Percentiles rank a stretch among this genome's conserved stretches.
These are phyloP conservation scores for Leccinum rimulosum DNA, from an alignment of 768 basidiomycete species.

Conservation along the genomic window DNA sequence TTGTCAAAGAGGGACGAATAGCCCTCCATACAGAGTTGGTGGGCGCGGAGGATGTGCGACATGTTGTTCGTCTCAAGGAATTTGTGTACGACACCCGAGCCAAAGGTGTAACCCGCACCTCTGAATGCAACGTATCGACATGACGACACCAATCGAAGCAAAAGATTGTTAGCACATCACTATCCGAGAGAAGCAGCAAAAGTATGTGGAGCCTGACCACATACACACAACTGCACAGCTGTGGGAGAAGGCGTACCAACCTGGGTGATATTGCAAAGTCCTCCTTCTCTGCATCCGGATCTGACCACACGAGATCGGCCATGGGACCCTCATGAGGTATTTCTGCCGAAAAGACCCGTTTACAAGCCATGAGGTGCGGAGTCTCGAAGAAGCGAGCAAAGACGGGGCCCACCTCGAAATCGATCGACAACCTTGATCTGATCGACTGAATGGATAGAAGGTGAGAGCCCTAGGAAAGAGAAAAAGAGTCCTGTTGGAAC, in stretches of 20 bases:
- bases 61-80: constrained; percentile 95
- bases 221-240: constrained; percentile 3
- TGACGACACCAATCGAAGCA: constrained; percentile 6
- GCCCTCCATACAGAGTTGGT: constrained; percentile 99
- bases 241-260: constrained; percentile 43
- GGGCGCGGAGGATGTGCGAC: constrained; percentile 96
- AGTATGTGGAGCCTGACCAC: constrained; percentile 10
- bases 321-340: constrained; percentile 99
- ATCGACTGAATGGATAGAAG: constrained; percentile 98
- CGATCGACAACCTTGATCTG: constrained; percentile 99
- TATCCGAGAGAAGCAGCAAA: constrained; percentile 12
- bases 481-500: constrained; percentile 3
- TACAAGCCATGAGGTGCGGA: constrained; percentile 21
- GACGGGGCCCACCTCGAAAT: constrained; percentile 70
- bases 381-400: constrained; percentile 21
- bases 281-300: constrained; percentile 98
- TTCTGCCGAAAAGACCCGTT: constrained; percentile 48
- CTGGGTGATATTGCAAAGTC: constrained; percentile 99
- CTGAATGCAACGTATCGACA: constrained; percentile 39
- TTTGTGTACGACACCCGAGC: constrained; percentile 95
- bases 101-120: constrained; percentile 98
- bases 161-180: constrained; percentile 5
- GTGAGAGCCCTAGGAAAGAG: constrained; percentile 71
- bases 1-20: constrained; percentile 97
- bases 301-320: constrained; percentile 99